These are phyloP conservation scores for Globisporangium solare DNA, from an alignment of 352 stramenopile species.

Conservation along the genomic window DNA sequence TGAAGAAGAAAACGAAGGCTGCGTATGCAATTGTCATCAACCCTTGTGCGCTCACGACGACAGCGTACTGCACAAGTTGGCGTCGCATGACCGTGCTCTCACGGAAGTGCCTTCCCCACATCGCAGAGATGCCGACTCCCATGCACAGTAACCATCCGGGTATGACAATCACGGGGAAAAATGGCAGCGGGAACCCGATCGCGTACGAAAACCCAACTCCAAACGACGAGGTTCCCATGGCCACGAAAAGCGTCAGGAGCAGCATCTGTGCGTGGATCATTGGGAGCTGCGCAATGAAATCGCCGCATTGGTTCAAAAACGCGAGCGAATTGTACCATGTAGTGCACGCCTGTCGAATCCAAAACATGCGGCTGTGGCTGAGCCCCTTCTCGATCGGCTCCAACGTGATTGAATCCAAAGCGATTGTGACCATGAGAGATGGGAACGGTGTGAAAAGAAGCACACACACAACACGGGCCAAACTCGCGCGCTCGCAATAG, in stretches of 20 bases:
- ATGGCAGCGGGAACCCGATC: too few species aligned
- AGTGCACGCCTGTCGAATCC: neutral
- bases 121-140: slow-evolving; percentile 5
- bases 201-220: neutral
- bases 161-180: too few species aligned
- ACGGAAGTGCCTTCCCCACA: neutral
- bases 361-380: slow-evolving; percentile 3
- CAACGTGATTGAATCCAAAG: slow-evolving; percentile 7
- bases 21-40: slow-evolving; percentile 20
- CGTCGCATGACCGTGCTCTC: neutral
- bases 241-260: neutral
- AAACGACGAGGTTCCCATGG: neutral
- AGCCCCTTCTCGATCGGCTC: neutral
- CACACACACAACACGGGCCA: neutral
- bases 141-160: too few species aligned
- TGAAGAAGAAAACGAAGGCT: slow-evolving; percentile 26
- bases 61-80: neutral
- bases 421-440: neutral
- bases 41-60: neutral
- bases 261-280: neutral
- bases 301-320: slow-evolving; percentile 9
- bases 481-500: neutral
- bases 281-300: neutral
- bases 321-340: slow-evolving; percentile 6
- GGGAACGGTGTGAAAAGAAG: slow-evolving; percentile 12